Percentiles rank a stretch among this genome's conserved stretches.
Conservation (phyloP, 1,139 yeast genomes). For the Debaryomyces udenii region DNA sequence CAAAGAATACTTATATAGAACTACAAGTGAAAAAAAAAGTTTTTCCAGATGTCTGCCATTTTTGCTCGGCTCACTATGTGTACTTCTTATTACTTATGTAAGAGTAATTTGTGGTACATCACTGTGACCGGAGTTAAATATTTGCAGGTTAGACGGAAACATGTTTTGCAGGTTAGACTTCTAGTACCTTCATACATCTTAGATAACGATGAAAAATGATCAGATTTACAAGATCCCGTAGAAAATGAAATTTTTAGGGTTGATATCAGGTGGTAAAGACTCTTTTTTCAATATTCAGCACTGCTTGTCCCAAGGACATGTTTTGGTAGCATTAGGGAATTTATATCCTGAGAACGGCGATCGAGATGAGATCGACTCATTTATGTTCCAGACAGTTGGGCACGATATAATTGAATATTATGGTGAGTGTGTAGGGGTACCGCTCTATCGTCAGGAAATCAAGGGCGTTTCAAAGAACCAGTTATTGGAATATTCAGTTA, state of each 20-base stretch:
- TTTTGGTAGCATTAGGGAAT: constrained; percentile 81
- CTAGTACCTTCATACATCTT: neutral
- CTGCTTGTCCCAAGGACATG: constrained; percentile 81
- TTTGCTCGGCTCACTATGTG: neutral
- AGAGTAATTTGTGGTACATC: constrained; percentile 1
- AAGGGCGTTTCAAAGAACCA: constrained; percentile 65
- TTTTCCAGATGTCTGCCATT: constrained; percentile 10
- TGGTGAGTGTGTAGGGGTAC: constrained; percentile 72
- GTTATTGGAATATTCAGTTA: constrained; percentile 64
- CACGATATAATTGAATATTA: constrained; percentile 74
- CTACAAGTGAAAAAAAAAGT: constrained; percentile 11
- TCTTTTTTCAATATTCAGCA: constrained; percentile 88
- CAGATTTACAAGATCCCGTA: neutral
- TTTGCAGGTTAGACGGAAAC: neutral
- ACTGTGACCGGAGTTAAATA: constrained; percentile 7
- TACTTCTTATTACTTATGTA: neutral
- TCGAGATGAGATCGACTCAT: constrained; percentile 79
- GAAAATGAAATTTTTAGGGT: constrained; percentile 84
- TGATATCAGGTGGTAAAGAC: constrained; percentile 95
- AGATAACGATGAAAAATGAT: neutral
- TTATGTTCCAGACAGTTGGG: constrained; percentile 99
- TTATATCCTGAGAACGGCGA: constrained; percentile 61
- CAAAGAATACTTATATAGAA: constrained; percentile 4
- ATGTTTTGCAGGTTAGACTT: constrained; percentile 10
- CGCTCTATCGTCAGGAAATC: constrained; percentile 74